Conservation (phyloP, 2,329 filamentous ascomycete genomes). For the Pseudocercospora cruenta region DNA sequence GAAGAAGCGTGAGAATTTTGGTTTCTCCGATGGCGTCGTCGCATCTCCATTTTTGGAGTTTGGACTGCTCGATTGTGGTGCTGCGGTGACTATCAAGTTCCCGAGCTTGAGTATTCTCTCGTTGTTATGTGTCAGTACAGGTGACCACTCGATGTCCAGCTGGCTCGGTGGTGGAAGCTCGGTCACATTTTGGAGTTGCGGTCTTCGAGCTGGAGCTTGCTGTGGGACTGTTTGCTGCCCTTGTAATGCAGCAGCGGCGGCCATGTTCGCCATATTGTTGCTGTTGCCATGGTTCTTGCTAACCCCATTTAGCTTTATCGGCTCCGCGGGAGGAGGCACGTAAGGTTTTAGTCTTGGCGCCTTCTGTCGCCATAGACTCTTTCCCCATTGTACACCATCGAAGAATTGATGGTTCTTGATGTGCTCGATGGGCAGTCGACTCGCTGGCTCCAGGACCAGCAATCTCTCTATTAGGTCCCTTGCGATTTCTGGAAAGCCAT, state of each 20-base stretch:
- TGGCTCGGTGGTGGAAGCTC: constrained; percentile 96
- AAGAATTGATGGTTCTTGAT: constrained; percentile 98
- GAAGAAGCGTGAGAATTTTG: constrained; percentile 93
- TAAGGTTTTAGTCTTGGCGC: constrained; percentile 86
- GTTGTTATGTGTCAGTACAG: constrained; percentile 85
- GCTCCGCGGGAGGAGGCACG: constrained; percentile 60
- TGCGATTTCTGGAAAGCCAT: constrained; percentile 82
- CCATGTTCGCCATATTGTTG: constrained; percentile 27
- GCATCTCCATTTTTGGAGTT: constrained; percentile 72
- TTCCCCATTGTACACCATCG: constrained; percentile 81
- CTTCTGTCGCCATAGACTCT: constrained; percentile 83
- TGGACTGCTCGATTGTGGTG: constrained; percentile 74
- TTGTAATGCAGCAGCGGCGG: constrained; percentile 25
- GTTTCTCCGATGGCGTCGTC: constrained; percentile 56
- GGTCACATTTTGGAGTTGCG: constrained; percentile 82
- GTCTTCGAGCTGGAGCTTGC: constrained; percentile 44
- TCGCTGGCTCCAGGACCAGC: constrained; percentile 82
- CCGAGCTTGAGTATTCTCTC: constrained; percentile 94
- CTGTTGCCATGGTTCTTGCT: constrained; percentile 32
- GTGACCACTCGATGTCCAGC: constrained; percentile 97
- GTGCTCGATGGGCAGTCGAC: constrained; percentile 87
- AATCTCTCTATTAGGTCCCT: constrained; percentile 88
- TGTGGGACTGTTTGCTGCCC: constrained; percentile 4
- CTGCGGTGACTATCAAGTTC: constrained; percentile 81
- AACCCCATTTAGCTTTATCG: constrained; percentile 36